Conservation (phyloP, 345 rosid genomes). For the Lepidium africanum region DNA sequence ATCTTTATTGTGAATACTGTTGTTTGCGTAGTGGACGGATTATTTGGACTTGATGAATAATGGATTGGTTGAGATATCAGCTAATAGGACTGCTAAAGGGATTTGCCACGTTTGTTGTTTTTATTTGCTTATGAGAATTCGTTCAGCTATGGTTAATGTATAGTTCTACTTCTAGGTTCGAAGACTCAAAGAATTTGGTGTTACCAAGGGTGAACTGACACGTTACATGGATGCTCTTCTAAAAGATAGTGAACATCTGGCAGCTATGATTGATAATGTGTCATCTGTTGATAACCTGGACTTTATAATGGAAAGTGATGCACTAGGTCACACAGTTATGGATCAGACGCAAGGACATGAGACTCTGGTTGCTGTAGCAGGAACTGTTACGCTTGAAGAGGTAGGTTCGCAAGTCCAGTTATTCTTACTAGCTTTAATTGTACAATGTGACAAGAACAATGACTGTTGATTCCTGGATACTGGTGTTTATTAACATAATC, state of each 20-base stretch:
- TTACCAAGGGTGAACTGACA: conserved; percentile 91
- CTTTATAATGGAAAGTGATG: conserved; percentile 97
- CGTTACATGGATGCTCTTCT: conserved; percentile 96
- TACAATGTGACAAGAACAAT: background rate
- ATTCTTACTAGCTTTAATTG: background rate
- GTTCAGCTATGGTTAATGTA: conserved; percentile 3
- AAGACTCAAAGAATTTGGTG: conserved; percentile 98
- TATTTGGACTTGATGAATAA: background rate
- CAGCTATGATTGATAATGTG: conserved; percentile 96
- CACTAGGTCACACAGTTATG: conserved; percentile 93
- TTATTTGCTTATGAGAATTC: conserved; percentile 4
- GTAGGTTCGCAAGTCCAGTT: conserved; percentile 31
- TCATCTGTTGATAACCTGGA: conserved; percentile 98
- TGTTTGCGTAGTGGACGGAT: background rate
- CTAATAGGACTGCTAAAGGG: background rate
- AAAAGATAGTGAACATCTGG: conserved; percentile 97
- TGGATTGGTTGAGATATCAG: conserved; percentile 4
- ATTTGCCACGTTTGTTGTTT: background rate
- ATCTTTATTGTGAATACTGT: background rate
- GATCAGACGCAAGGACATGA: conserved; percentile 97
- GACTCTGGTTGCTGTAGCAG: conserved; percentile 79
- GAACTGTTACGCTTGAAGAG: conserved; percentile 90
- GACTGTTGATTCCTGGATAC: background rate
- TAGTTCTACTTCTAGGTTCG: conserved; percentile 57
- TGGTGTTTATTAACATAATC: background rate